phyloP scores from a whole-genome alignment of 108 stramenopile genomes.

The Fistulifera solaris region DNA sequence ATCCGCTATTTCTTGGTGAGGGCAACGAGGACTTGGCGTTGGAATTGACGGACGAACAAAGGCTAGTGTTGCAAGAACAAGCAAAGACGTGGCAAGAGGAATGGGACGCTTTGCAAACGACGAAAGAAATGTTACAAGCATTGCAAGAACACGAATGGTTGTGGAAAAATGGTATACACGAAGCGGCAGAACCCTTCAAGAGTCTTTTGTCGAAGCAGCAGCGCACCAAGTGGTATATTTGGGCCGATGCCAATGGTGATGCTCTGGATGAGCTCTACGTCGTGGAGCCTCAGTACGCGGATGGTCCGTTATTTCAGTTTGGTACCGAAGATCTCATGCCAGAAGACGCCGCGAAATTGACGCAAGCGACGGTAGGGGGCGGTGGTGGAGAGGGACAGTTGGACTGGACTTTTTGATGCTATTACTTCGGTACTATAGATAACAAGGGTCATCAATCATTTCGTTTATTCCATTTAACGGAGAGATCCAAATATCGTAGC shows the following conservation, averaged over 20 bases:
- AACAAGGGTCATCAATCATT: too few relatives aligned
- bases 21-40: conserved; percentile 36
- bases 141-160: conserved; percentile 67
- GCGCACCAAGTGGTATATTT: conserved; percentile 70
- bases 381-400: too few relatives aligned
- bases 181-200: conserved; percentile 59
- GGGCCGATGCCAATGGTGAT: conserved; percentile 81
- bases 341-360: too few relatives aligned
- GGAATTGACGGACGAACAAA: conserved; percentile 48
- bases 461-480: too few relatives aligned
- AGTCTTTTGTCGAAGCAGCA: conserved; percentile 74
- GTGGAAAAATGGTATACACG: conserved; percentile 65
- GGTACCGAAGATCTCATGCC: conserved; percentile 39
- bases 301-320: conserved; percentile 61
- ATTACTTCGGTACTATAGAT: too few relatives aligned
- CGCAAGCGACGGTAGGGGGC: too few relatives aligned
- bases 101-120: conserved; percentile 51
- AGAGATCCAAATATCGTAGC: too few relatives aligned
- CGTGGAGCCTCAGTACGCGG: conserved; percentile 42
- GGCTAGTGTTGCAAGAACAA: conserved; percentile 9
- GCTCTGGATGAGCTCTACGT: conserved; percentile 74
- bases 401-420: too few relatives aligned
- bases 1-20: conserved; percentile 25
- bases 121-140: conserved; percentile 44
- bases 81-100: conserved; percentile 38